Percentiles rank a stretch among this genome's conserved stretches.
Conservation (phyloP, 345 rosid species). For the Iberis pinnata region DNA sequence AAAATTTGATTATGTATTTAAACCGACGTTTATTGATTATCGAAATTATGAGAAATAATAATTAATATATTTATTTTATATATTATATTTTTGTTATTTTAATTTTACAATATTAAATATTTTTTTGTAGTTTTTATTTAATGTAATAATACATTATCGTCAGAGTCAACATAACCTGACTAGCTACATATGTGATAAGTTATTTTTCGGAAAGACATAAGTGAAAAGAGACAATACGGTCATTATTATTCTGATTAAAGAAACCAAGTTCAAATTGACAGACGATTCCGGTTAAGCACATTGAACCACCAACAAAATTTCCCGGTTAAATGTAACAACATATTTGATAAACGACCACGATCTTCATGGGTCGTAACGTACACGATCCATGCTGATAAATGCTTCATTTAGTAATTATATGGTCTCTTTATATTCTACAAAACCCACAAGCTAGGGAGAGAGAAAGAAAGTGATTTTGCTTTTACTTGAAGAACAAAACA, state of each 20-base stretch:
- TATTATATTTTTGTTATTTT: too few relatives aligned
- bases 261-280: constrained; percentile 19
- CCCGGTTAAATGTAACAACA: constrained; percentile 25
- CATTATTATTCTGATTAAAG: constrained; percentile 19
- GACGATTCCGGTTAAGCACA: constrained; percentile 19
- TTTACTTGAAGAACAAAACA: background rate
- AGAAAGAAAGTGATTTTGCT: constrained; percentile 5
- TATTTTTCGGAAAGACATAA: constrained; percentile 15
- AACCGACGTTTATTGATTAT: too few relatives aligned
- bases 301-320: constrained; percentile 29
- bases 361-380: constrained; percentile 21
- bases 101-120: too few relatives aligned
- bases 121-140: too few relatives aligned
- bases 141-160: too few relatives aligned
- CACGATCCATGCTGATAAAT: constrained; percentile 4
- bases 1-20: too few relatives aligned
- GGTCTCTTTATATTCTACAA: too few relatives aligned
- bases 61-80: too few relatives aligned
- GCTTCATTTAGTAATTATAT: constrained; percentile 16
- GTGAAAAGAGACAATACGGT: constrained; percentile 10
- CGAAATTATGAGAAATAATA: too few relatives aligned
- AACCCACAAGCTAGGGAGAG: background rate
- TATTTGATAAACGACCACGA: constrained; percentile 13
- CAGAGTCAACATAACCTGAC: too few relatives aligned
- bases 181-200: too few relatives aligned